A percentile compares a stretch with the other conserved stretches of the same genome.
These are phyloP conservation scores for Ochetophila trinervis DNA, from an alignment of 306 rosid genomes.

Conservation along the genomic window DNA sequence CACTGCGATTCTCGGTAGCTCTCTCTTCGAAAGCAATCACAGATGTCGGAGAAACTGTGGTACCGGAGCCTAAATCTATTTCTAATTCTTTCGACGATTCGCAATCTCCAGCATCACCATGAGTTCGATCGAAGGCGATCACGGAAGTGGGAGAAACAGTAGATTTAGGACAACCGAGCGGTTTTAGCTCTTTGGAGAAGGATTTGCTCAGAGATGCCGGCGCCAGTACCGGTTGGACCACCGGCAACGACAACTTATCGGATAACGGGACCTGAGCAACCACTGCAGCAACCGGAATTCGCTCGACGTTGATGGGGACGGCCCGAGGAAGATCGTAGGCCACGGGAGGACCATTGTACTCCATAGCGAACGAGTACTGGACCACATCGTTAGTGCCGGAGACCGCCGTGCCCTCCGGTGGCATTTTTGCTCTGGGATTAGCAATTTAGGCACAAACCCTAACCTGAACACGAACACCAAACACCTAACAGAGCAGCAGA, in stretches of 20 bases:
- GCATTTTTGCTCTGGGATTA: conserved; percentile 34
- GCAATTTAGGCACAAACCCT: conserved; percentile 24
- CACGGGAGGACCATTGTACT: conserved; percentile 73
- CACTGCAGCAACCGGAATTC: conserved; percentile 61
- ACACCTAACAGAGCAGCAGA: conserved; percentile 16
- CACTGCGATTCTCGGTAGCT: conserved; percentile 27
- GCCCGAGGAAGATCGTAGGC: conserved; percentile 70
- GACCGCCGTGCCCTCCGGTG: conserved; percentile 40
- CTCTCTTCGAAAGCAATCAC: conserved; percentile 74
- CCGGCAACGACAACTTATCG: conserved; percentile 60
- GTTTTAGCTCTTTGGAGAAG: conserved; percentile 58
- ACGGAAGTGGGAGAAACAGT: conserved; percentile 79
- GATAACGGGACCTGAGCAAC: conserved; percentile 47
- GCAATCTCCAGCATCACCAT: conserved; percentile 29
- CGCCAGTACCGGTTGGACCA: conserved; percentile 71
- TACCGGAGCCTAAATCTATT: conserved; percentile 35
- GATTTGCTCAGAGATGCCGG: conserved; percentile 39
- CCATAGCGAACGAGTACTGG: conserved; percentile 67
- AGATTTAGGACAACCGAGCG: conserved; percentile 34
- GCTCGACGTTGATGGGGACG: conserved; percentile 61
- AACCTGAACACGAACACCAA: conserved; percentile 21
- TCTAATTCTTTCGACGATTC: conserved; percentile 36
- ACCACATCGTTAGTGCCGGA: conserved; percentile 32
- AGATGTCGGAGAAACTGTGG: conserved; percentile 70
- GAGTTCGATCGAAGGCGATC: conserved; percentile 52